phyloP scores from a whole-genome alignment of 1,284 basidiomycete genomes.

The Coniferiporia sulphurascens region DNA sequence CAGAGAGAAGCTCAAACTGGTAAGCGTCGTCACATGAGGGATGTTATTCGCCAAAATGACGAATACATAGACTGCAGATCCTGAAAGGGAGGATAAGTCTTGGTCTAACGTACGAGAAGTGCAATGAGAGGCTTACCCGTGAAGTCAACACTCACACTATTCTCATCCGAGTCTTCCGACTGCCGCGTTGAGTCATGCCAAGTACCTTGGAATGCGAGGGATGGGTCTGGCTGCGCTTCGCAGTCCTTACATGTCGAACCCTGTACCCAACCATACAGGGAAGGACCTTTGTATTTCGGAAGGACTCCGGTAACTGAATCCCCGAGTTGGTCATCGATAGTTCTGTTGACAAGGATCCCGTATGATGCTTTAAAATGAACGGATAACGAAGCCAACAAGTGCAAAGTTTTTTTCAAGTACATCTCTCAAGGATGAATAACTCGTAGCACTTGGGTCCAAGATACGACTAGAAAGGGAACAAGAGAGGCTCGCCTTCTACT shows the following conservation, averaged over 20 bases:
- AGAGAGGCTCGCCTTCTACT: too few species aligned
- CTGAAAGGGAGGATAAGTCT: background rate
- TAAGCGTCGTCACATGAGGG: background rate
- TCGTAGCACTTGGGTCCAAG: too few species aligned
- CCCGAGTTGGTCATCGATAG: conserved; percentile 12
- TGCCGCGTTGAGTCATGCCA: conserved; percentile 20
- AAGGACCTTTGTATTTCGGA: conserved; percentile 3
- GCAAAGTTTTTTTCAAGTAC: too few species aligned
- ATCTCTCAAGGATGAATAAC: too few species aligned
- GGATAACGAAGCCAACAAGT: background rate
- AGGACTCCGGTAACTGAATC: conserved; percentile 8
- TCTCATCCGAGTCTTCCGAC: background rate
- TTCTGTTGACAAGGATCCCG: background rate
- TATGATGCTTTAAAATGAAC: background rate
- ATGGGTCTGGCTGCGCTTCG: background rate
- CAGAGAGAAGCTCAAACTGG: conserved; percentile 8
- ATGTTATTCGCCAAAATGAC: conserved; percentile 15
- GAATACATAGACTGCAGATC: conserved; percentile 15
- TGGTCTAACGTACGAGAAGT: too few species aligned
- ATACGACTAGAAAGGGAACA: too few species aligned
- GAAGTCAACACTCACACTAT: conserved; percentile 7
- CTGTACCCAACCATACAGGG: background rate
- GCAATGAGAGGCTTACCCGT: background rate
- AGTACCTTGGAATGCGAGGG: conserved; percentile 17
- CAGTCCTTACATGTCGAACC: conserved; percentile 4